These are phyloP conservation scores for Mycosarcoma maydis DNA, from an alignment of 1,284 basidiomycete species.

Conservation along the genomic window DNA sequence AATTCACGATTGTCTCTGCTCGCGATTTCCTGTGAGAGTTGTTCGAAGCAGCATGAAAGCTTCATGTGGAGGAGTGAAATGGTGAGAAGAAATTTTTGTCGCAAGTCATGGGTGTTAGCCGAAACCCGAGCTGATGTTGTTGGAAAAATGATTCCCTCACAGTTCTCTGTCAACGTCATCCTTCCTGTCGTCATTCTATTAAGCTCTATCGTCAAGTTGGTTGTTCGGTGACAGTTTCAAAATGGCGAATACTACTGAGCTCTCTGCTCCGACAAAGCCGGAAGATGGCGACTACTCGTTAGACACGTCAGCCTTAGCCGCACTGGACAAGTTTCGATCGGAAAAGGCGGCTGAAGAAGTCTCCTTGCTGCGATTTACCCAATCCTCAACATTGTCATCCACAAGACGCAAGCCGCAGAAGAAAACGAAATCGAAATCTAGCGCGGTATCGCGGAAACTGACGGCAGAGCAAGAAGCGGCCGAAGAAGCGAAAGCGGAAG, in stretches of 20 bases:
- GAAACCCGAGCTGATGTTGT: not conserved
- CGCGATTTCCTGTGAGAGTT: too few species aligned
- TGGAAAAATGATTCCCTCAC: too few species aligned
- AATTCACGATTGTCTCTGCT: too few species aligned
- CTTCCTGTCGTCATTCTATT: too few species aligned
- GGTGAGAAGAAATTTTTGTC: not conserved
- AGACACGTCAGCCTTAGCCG: constrained; percentile 61
- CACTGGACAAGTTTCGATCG: constrained; percentile 57
- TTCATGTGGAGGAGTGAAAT: not conserved
- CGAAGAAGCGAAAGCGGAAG: constrained; percentile 42
- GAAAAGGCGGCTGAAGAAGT: constrained; percentile 59
- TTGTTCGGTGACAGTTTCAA: too few species aligned
- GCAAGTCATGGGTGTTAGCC: not conserved
- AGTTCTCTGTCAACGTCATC: too few species aligned
- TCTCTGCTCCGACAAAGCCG: not conserved
- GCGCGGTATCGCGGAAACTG: too few species aligned
- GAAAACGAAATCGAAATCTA: constrained; percentile 10
- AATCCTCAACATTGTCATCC: constrained; percentile 18
- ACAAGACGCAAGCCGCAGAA: constrained; percentile 5
- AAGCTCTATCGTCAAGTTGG: too few species aligned
- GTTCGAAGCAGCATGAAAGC: not conserved
- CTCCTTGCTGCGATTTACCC: constrained; percentile 40
- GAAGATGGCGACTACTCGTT: constrained; percentile 27
- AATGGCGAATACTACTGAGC: too few species aligned
- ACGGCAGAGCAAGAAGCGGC: constrained; percentile 17